Conservation (phyloP, 1,139 yeast genomes). For the Kodamaea alishanica region DNA sequence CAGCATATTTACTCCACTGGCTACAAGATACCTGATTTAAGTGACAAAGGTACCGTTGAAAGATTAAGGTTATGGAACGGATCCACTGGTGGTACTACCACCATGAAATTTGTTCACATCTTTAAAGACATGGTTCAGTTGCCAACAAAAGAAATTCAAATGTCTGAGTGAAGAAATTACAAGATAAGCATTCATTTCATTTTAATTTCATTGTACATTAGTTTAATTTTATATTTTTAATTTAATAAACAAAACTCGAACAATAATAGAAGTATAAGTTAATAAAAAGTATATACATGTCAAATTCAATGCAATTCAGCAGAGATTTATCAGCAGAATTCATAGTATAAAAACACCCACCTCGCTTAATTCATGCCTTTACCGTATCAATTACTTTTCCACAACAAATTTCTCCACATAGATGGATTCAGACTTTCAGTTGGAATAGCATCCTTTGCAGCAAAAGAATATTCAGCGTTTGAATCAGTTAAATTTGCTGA, state of each 20-base stretch:
- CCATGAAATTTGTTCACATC: slow-evolving; percentile 46
- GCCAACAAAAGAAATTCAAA: slow-evolving; percentile 26
- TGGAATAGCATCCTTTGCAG: too few relatives aligned
- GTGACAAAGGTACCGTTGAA: slow-evolving; percentile 56
- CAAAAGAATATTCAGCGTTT: too few relatives aligned
- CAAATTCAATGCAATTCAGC: too few relatives aligned
- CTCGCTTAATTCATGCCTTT: too few relatives aligned
- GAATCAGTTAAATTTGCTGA: too few relatives aligned
- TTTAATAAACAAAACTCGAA: too few relatives aligned
- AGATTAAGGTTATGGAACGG: slow-evolving; percentile 75
- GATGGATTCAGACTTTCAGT: too few relatives aligned
- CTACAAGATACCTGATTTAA: slow-evolving; percentile 67
- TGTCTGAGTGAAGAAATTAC: slow-evolving; percentile 11
- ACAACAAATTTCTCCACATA: too few relatives aligned
- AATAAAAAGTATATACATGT: background rate
- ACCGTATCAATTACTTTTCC: too few relatives aligned
- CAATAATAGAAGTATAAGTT: background rate
- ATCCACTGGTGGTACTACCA: slow-evolving; percentile 72
- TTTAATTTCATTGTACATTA: background rate
- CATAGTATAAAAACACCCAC: too few relatives aligned
- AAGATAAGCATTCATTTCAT: background rate
- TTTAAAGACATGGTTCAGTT: slow-evolving; percentile 30
- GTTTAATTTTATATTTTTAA: background rate
- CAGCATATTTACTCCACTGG: slow-evolving; percentile 63
- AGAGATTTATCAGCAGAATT: too few relatives aligned